Evolutionary conservation across 108 stramenopile genomes (phyloP), one percentile per base, ranked within the genome.

Genomic region (Pseudonitzschia pungens): DNA sequence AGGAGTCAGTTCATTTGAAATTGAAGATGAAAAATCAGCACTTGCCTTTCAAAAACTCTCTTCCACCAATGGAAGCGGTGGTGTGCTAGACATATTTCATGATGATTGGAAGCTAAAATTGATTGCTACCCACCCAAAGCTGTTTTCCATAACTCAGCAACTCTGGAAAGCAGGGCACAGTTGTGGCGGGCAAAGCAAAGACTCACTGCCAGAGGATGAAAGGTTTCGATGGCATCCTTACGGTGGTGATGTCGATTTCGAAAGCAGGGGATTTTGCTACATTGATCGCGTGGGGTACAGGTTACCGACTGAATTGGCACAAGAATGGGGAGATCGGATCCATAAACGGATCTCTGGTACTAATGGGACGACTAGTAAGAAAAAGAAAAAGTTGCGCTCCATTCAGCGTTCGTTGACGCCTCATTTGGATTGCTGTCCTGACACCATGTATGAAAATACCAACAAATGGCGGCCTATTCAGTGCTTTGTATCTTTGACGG

Each of bases 371-470:
- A 62, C 33, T 10, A 57, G 56, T 24, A 72, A 86, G 53, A 91
- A 84, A 72, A 71, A 73, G 29, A 81, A 71, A 45, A 86, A 80
- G 58, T 51, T 69, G 0, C 68, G 76, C 20, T 68, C 88, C 10
- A 71, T 97, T 33, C 97, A 97, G 74, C 67, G 97, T 70, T 89
- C 90, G 21, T 86, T 97, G 62, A 96, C 95, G 22, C 97, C 97
- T 28, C 97, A 97, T 81, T 86, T 97, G 69, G 97, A 97, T 69
- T 95, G 93, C 64, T 97, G 95, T 75, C 97, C 97, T 11, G 83
- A 92, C 66, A 81, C 75, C n/a, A 40, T 91, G 63, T 66, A 88
- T 54, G 44, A 59, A 36, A 68, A 64, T 40, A 54, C 70, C 31
- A 16, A 71, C 60, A 95, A 78, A 93, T 97, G 94, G 92, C 75